These are phyloP conservation scores for Xanthoconium stramineum DNA, from an alignment of 768 basidiomycete species.

Conservation along the genomic window DNA sequence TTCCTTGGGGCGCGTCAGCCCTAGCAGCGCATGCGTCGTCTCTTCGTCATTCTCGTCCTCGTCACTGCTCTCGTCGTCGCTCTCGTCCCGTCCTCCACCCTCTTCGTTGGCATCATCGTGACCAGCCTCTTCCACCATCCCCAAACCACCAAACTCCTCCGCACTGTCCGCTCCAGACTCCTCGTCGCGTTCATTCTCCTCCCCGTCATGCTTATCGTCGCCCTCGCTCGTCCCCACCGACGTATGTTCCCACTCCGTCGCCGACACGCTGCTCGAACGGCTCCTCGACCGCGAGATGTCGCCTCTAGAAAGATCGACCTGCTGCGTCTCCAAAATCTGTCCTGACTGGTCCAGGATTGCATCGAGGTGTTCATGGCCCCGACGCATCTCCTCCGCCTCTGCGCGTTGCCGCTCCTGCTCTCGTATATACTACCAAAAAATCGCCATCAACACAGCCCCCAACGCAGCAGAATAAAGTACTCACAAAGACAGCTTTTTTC, in stretches of 20 bases:
- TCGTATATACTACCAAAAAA: conserved; percentile 58
- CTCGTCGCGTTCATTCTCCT: conserved; percentile 13
- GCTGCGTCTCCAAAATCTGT: conserved; percentile 81
- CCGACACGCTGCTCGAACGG: conserved; percentile 52
- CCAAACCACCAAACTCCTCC: conserved; percentile 38
- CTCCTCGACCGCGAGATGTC: conserved; percentile 49
- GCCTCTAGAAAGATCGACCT: conserved; percentile 58
- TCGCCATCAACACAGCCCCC: neutral
- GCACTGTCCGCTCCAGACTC: conserved; percentile 28
- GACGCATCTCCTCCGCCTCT: conserved; percentile 74
- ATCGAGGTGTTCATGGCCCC: conserved; percentile 84
- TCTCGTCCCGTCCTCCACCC: conserved; percentile 29
- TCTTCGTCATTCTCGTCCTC: conserved; percentile 35
- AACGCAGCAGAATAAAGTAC: conserved; percentile 29
- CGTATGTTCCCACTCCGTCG: conserved; percentile 20
- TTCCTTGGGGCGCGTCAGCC: conserved; percentile 4
- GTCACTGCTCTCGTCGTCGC: conserved; percentile 39
- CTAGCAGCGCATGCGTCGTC: conserved; percentile 28
- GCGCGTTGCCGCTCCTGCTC: conserved; percentile 59
- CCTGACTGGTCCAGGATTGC: conserved; percentile 89
- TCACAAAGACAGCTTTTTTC: conserved; percentile 82
- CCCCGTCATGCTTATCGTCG: conserved; percentile 13
- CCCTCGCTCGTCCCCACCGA: conserved; percentile 19
- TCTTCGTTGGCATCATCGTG: conserved; percentile 5
- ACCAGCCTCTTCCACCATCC: conserved; percentile 14